These are phyloP conservation scores for Eucalyptus tenuipes DNA, from an alignment of 345 rosid species.

Conservation along the genomic window DNA sequence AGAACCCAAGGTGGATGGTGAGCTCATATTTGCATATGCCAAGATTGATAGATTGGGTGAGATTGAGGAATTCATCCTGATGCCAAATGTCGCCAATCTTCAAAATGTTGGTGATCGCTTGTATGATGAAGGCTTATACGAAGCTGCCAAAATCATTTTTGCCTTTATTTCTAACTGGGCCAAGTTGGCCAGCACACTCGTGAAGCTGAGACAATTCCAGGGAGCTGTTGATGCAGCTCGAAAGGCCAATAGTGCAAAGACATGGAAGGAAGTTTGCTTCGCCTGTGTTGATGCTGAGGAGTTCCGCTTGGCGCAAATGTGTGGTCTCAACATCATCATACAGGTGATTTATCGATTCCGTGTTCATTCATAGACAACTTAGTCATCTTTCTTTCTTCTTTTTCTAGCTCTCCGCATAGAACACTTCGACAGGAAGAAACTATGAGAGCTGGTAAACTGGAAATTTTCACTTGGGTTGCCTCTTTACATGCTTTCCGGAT, in stretches of 20 bases:
- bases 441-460: background rate
- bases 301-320: slow-evolving; percentile 91
- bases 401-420: background rate
- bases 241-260: slow-evolving; percentile 96
- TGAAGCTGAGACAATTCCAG: slow-evolving; percentile 90
- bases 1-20: slow-evolving; percentile 91
- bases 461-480: background rate
- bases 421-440: background rate
- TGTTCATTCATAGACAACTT: background rate
- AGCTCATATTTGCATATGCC: slow-evolving; percentile 91
- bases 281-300: slow-evolving; percentile 99
- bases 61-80: slow-evolving; percentile 90
- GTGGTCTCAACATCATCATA: slow-evolving; percentile 88
- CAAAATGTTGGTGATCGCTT: slow-evolving; percentile 94
- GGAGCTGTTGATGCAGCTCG: slow-evolving; percentile 99
- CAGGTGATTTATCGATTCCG: slow-evolving; percentile 34
- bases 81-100: slow-evolving; percentile 97
- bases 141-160: slow-evolving; percentile 93
- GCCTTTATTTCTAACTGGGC: slow-evolving; percentile 99
- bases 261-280: slow-evolving; percentile 99
- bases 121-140: slow-evolving; percentile 71
- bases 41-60: slow-evolving; percentile 82
- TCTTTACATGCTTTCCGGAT: background rate
- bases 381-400: background rate
- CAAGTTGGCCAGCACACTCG: slow-evolving; percentile 89